These are phyloP conservation scores for Tephrocybe sp. DNA, from an alignment of 768 basidiomycete genomes.

Conservation along the genomic window DNA sequence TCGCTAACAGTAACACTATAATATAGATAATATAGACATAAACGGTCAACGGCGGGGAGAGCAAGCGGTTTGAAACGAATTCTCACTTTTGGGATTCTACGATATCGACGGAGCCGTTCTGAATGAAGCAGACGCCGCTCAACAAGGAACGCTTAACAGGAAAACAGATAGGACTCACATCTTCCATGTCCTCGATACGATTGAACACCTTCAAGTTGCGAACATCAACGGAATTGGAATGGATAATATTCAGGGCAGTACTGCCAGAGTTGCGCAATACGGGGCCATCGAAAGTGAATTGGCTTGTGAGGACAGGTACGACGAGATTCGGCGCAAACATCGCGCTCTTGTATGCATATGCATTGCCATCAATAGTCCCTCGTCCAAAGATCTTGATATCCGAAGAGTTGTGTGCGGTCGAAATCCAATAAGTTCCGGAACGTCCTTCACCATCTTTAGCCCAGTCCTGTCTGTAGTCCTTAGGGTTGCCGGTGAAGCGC, in stretches of 20 bases:
- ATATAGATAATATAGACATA: background rate
- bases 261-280: constrained; percentile 16
- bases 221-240: constrained; percentile 13
- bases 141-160: background rate
- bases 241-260: constrained; percentile 14
- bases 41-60: too few species aligned
- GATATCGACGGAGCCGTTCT: constrained; percentile 17
- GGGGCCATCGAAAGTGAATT: constrained; percentile 15
- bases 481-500: constrained; percentile 11
- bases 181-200: constrained; percentile 10
- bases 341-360: constrained; percentile 6
- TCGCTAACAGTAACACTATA: constrained; percentile 15
- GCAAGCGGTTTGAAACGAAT: background rate
- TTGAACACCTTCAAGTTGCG: constrained; percentile 17
- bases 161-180: constrained; percentile 6
- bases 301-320: constrained; percentile 15
- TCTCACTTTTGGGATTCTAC: constrained; percentile 18
- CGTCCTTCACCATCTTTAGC: constrained; percentile 9
- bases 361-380: constrained; percentile 17
- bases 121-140: background rate
- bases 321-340: constrained; percentile 11
- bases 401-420: constrained; percentile 15
- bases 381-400: constrained; percentile 18
- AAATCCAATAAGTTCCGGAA: constrained; percentile 17
- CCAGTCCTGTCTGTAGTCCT: constrained; percentile 16